A percentile compares a stretch with the other conserved stretches of the same genome.
These are phyloP conservation scores for Amanita inopinata DNA, from an alignment of 768 basidiomycete genomes.

Conservation along the genomic window DNA sequence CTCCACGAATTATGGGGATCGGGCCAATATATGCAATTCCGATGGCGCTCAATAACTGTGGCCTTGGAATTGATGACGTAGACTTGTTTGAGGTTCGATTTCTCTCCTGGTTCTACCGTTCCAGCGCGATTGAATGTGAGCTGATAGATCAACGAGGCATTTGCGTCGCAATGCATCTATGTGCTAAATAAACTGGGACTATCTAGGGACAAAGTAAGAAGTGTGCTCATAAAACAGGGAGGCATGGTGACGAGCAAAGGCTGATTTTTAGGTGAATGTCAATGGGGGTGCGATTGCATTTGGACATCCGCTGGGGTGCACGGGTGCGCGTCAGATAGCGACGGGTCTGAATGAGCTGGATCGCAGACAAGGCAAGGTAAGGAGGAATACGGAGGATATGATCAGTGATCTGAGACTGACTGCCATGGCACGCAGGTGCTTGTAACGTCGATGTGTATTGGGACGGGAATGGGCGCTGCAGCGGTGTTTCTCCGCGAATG, in stretches of 20 bases:
- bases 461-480: slow-evolving; percentile 89
- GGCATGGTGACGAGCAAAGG: background rate
- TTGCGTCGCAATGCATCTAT: slow-evolving; percentile 78
- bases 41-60: slow-evolving; percentile 55
- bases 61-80: slow-evolving; percentile 58
- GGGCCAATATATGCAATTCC: slow-evolving; percentile 83
- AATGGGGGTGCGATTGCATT: slow-evolving; percentile 89
- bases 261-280: slow-evolving; percentile 53
- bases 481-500: slow-evolving; percentile 58
- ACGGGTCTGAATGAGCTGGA: slow-evolving; percentile 72
- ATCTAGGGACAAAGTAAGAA: slow-evolving; percentile 22
- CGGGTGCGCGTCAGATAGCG: slow-evolving; percentile 77
- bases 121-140: background rate
- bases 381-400: slow-evolving; percentile 11
- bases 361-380: slow-evolving; percentile 60
- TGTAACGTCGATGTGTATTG: slow-evolving; percentile 86
- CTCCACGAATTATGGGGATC: slow-evolving; percentile 83
- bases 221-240: background rate
- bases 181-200: slow-evolving; percentile 57
- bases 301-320: slow-evolving; percentile 76
- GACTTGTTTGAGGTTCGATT: slow-evolving; percentile 65
- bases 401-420: background rate
- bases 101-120: background rate
- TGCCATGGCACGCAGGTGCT: slow-evolving; percentile 40
- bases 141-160: slow-evolving; percentile 80